Evolutionary conservation across 257 asterid genomes (phyloP).

Genomic region (Gynochthodes officinalis): DNA sequence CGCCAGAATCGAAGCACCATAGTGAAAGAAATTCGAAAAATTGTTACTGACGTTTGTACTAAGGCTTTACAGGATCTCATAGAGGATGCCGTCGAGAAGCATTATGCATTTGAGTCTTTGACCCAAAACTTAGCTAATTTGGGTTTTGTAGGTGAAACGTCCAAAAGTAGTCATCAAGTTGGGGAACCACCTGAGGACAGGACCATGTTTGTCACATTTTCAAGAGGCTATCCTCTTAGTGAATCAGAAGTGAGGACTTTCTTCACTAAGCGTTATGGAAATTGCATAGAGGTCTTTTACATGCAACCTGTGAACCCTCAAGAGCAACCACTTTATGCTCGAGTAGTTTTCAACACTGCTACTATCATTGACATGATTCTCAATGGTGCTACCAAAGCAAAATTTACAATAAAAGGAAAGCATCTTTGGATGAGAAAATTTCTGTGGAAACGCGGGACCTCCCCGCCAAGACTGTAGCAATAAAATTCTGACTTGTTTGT

Average conservation of each 20-base stretch:
- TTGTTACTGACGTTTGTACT: constrained; percentile 31
- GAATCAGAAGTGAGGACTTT: constrained; percentile 48
- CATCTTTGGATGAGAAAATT: constrained; percentile 65
- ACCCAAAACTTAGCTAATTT: not conserved
- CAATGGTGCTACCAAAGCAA: constrained; percentile 41
- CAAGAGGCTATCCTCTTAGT: constrained; percentile 56
- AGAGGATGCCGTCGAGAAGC: constrained; percentile 31
- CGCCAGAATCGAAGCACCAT: constrained; percentile 20
- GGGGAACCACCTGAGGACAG: constrained; percentile 24
- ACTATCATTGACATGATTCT: constrained; percentile 33
- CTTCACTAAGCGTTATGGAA: constrained; percentile 37
- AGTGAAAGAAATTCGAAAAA: constrained; percentile 16
- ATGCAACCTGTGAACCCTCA: constrained; percentile 47
- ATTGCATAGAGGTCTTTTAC: constrained; percentile 43
- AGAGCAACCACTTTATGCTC: constrained; percentile 58
- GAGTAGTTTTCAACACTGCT: constrained; percentile 33
- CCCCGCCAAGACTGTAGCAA: not conserved
- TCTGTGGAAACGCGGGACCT: constrained; percentile 17
- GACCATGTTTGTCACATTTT: constrained; percentile 65
- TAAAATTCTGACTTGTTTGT: not conserved
- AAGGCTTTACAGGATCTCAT: constrained; percentile 42
- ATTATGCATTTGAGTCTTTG: not conserved
- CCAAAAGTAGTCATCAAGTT: not conserved
- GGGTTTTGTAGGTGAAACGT: constrained; percentile 7
- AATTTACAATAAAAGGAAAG: constrained; percentile 56